Evolutionary conservation across 139 green algal genomes (phyloP).

Genomic region (Picochlorum sp.): DNA sequence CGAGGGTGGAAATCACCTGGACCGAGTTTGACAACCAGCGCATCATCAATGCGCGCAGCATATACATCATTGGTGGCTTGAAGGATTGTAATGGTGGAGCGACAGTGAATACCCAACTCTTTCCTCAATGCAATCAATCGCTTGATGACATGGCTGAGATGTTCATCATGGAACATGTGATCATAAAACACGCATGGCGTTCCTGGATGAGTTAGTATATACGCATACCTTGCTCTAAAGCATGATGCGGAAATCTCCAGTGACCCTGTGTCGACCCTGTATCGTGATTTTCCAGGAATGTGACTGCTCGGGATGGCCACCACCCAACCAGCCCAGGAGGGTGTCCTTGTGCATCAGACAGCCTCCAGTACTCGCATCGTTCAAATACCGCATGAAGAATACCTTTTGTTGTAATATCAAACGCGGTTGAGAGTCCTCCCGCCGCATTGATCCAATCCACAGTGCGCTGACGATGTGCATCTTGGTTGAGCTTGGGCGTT

Average conservation of each 20-base stretch:
- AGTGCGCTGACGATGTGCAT: conserved; percentile 77
- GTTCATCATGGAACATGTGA: conserved; percentile 80
- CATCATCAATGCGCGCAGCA: conserved; percentile 70
- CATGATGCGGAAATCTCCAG: conserved; percentile 65
- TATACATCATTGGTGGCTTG: conserved; percentile 62
- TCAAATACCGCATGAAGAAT: conserved; percentile 61
- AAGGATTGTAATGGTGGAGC: conserved; percentile 56
- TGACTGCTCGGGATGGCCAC: conserved; percentile 87
- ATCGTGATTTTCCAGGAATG: conserved; percentile 97
- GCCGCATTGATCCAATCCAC: conserved; percentile 87
- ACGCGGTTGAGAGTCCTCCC: conserved; percentile 77
- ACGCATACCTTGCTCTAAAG: conserved; percentile 69
- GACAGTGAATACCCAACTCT: conserved; percentile 53
- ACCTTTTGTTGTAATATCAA: conserved; percentile 98
- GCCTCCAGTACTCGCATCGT: conserved; percentile 92
- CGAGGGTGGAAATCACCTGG: conserved; percentile 51
- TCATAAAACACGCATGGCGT: conserved; percentile 69
- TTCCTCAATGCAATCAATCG: conserved; percentile 45
- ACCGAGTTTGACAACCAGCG: conserved; percentile 56
- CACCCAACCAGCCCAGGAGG: conserved; percentile 77
- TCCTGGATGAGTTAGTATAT: conserved; percentile 92
- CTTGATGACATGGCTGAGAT: conserved; percentile 59
- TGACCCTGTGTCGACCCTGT: conserved; percentile 64
- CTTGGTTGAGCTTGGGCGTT: conserved; percentile 93
- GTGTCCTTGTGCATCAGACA: conserved; percentile 67